Evolutionary conservation across 2,329 filamentous ascomycete genomes (phyloP).

Genomic region (Trichophyton simii): DNA sequence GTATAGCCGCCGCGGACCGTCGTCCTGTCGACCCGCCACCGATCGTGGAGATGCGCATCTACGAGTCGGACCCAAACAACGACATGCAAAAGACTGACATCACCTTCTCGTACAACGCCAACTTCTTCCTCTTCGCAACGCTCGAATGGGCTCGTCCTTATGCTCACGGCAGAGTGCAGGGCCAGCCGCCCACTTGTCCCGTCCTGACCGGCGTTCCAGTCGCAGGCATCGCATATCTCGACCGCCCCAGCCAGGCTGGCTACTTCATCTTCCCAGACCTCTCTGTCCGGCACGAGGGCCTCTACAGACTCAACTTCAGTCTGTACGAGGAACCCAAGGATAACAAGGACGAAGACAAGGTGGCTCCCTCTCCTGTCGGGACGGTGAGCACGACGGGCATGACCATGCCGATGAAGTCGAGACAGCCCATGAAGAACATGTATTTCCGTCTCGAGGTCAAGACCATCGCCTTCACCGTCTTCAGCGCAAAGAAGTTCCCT

Average conservation of each 20-base stretch:
- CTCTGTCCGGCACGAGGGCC: conserved; percentile 88
- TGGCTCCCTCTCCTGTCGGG: conserved; percentile 29
- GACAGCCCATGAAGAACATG: conserved; percentile 46
- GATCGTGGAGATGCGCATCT: conserved; percentile 81
- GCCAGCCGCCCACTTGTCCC: conserved; percentile 55
- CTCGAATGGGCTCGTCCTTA: conserved; percentile 75
- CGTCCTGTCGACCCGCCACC: conserved; percentile 90
- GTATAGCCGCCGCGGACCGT: conserved; percentile 67
- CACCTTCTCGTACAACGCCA: conserved; percentile 87
- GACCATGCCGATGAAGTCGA: conserved; percentile 24
- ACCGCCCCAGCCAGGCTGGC: conserved; percentile 64
- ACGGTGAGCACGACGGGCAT: neutral
- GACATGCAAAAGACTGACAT: conserved; percentile 54
- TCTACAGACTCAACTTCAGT: conserved; percentile 82
- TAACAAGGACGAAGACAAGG: conserved; percentile 59
- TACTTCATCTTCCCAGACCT: conserved; percentile 98
- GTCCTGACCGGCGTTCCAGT: conserved; percentile 90
- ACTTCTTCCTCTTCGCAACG: conserved; percentile 93
- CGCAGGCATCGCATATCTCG: conserved; percentile 89
- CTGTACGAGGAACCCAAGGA: conserved; percentile 91
- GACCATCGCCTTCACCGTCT: conserved; percentile 76
- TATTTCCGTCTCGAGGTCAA: conserved; percentile 84
- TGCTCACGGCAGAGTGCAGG: conserved; percentile 63
- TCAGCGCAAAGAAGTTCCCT: conserved; percentile 96
- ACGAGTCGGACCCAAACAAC: conserved; percentile 46